Base-by-base conservation (phyloP, 371 early-diverging fungal species). In the Apophysomyces ossiformis region DNA sequence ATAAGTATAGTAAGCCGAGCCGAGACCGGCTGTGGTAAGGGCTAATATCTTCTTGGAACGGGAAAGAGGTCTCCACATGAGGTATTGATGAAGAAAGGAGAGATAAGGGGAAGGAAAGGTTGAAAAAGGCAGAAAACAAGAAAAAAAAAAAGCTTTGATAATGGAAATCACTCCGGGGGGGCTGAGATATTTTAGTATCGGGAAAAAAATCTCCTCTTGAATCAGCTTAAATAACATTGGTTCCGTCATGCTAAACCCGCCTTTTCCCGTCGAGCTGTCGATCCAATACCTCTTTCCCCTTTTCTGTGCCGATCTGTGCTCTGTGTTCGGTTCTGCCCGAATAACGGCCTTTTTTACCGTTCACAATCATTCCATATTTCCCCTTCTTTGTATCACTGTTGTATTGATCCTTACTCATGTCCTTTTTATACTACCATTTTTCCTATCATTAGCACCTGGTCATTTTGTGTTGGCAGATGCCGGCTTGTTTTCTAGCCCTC, bases 11-110 rank as follows among this genome's bases (percentile, higher is more conserved):
- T 77, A 80, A 15, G 71, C 68, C 7, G 69, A 62, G n/a, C 69
- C 62, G 41, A 70, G 58, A 65, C 78, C 77, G 39, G 72, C 76
- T 15, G 75, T 69, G 9, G 79, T 66, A 35, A 71, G 7, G 13
- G 71, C 61, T 41, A 82, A 58, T 8, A 79, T 9, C 66, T 77
- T 83, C 63, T 77, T 68, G 8, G 79, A 70, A 37, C 77, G 80
- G 26, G 79, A 70, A 61, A 78, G 60, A 56, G 69, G 71, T 80
- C 74, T 77, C 78, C 78, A 83, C 83, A 83, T 83, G 47, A 45
- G 46, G 54, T 21, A 50, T 41, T 41, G 41, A 26, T 26, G 32
- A 26, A 26, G 32, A 26, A 26, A 2, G 32, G 0, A 26, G 0
- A 26, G 46, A 45, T 45, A 18, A 45, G 46, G 46, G 46, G 16